Conservation (phyloP, 2,329 filamentous ascomycete genomes). For the Cercospora canescens region DNA sequence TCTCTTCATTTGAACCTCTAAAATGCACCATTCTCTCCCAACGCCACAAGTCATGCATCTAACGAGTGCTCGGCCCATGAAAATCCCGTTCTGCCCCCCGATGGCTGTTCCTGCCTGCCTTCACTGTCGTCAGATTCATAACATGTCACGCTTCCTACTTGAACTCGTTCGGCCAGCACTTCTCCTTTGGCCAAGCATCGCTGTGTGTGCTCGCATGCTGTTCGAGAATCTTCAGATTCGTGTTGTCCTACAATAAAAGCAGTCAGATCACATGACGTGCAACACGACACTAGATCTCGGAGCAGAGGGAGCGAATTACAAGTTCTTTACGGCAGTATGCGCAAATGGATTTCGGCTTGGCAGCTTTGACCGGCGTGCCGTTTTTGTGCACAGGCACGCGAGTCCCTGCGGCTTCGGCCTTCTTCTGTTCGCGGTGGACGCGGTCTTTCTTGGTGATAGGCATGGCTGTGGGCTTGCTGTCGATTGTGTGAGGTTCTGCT, state of each 20-base stretch:
- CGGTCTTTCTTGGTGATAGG: constrained; percentile 54
- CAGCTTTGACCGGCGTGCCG: constrained; percentile 56
- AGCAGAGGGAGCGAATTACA: constrained; percentile 13
- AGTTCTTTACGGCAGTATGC: constrained; percentile 34
- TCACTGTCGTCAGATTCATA: background rate
- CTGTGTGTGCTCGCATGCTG: constrained; percentile 56
- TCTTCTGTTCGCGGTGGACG: constrained; percentile 58
- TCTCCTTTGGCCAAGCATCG: constrained; percentile 58
- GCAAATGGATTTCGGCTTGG: constrained; percentile 52
- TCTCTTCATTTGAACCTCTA: background rate
- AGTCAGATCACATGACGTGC: background rate
- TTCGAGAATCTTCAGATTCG: constrained; percentile 54
- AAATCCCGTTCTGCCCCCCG: no score
- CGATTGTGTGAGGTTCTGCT: background rate
- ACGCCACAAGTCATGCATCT: background rate
- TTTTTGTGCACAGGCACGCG: constrained; percentile 56
- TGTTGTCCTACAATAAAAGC: constrained; percentile 40
- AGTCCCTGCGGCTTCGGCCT: constrained; percentile 56
- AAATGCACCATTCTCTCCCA: background rate
- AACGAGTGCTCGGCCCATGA: no score
- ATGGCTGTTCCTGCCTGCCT: background rate
- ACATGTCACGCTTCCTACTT: background rate
- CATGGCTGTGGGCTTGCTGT: constrained; percentile 34
- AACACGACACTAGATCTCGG: background rate
- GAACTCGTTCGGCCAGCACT: constrained; percentile 55